A percentile compares a stretch with the other conserved stretches of the same genome.
phyloP scores from a whole-genome alignment of 768 basidiomycete species.

The Xerocomus potaroensis region DNA sequence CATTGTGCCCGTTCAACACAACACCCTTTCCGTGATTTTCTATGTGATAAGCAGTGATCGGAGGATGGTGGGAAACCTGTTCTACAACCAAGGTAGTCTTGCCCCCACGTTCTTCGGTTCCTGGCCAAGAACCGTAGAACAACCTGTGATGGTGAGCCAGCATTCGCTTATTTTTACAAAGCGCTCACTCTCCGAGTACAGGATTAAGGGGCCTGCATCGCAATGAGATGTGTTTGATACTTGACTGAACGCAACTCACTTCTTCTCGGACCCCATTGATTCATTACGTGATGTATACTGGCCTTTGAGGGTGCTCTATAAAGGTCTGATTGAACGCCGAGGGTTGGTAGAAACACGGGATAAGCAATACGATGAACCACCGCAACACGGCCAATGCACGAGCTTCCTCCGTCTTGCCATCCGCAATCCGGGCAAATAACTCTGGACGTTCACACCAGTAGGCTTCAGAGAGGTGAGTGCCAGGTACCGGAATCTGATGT shows the following conservation, averaged over 20 bases:
- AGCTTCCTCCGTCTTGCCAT: conserved; percentile 68
- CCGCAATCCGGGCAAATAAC: conserved; percentile 82
- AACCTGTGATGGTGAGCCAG: conserved; percentile 40
- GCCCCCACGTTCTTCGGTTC: conserved; percentile 60
- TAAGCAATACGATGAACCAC: conserved; percentile 82
- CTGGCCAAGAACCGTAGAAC: conserved; percentile 90
- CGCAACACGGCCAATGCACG: conserved; percentile 76
- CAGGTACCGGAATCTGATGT: neutral
- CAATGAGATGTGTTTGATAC: conserved; percentile 8
- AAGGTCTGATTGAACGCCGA: conserved; percentile 3
- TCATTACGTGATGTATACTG: conserved; percentile 95
- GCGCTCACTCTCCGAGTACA: conserved; percentile 81
- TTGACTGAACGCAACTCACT: conserved; percentile 44
- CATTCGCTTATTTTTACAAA: neutral
- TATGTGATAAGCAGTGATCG: conserved; percentile 84
- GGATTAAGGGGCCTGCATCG: conserved; percentile 83
- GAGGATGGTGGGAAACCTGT: conserved; percentile 95
- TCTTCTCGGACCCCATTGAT: conserved; percentile 96
- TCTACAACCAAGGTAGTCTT: conserved; percentile 82
- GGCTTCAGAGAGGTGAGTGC: conserved; percentile 41
- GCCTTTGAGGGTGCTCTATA: conserved; percentile 84
- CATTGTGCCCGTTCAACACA: conserved; percentile 79
- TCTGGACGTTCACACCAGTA: conserved; percentile 97
- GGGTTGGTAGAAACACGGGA: neutral
- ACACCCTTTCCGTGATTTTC: conserved; percentile 77